These are phyloP conservation scores for Elaeagnus macrophylla DNA, from an alignment of 306 rosid species.

Conservation along the genomic window DNA sequence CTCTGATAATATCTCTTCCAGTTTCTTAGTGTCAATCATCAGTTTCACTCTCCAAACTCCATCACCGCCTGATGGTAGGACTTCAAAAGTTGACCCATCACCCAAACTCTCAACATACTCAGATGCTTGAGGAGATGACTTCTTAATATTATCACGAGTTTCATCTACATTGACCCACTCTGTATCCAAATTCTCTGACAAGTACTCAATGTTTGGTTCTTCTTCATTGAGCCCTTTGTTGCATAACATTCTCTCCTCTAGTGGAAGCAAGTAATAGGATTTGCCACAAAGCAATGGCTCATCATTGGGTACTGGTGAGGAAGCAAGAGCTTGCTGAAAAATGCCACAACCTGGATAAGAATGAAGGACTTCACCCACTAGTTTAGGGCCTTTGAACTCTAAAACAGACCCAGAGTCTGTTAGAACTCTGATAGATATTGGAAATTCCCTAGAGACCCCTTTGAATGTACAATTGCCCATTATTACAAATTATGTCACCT, in stretches of 20 bases:
- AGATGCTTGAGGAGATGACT: conserved; percentile 10
- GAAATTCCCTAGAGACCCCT: conserved; percentile 36
- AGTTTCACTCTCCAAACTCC: conserved; percentile 29
- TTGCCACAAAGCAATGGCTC: conserved; percentile 38
- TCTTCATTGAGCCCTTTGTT: conserved; percentile 5
- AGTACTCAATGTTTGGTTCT: conserved; percentile 1
- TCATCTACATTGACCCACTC: neutral
- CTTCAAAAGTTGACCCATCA: conserved; percentile 15
- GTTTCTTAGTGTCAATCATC: conserved; percentile 20
- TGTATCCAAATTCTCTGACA: conserved; percentile 10
- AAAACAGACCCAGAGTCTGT: conserved; percentile 44
- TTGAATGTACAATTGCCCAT: conserved; percentile 73
- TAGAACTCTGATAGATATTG: conserved; percentile 42
- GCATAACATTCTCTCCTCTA: conserved; percentile 1
- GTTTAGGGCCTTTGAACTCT: conserved; percentile 47
- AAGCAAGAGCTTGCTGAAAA: conserved; percentile 41
- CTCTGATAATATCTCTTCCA: conserved; percentile 25
- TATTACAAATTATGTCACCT: conserved; percentile 3
- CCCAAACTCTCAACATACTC: conserved; percentile 35
- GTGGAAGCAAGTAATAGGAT: conserved; percentile 58
- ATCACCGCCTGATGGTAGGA: conserved; percentile 17
- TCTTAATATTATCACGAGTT: conserved; percentile 16
- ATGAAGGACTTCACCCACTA: conserved; percentile 44
- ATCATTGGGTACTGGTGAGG: conserved; percentile 29
- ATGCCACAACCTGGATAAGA: conserved; percentile 39